phyloP scores from a whole-genome alignment of 164 flowering plant species.

The Paratinospora sagittata region DNA sequence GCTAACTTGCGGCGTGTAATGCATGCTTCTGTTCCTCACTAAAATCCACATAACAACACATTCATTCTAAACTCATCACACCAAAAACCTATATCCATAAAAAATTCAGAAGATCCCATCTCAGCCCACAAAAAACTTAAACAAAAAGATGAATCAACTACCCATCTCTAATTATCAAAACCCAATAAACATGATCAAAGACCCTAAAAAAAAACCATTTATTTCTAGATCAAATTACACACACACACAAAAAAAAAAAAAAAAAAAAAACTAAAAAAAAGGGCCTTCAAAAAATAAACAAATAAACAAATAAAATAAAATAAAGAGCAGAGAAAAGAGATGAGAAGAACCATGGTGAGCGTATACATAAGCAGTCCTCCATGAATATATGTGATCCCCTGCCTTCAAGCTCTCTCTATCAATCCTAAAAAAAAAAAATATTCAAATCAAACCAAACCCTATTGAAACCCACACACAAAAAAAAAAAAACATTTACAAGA shows the following conservation, averaged over 20 bases:
- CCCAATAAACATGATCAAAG: not conserved
- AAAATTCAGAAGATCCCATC: too few relatives aligned
- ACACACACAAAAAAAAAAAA: too few relatives aligned
- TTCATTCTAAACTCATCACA: too few relatives aligned
- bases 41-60: too few relatives aligned
- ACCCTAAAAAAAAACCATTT: not conserved
- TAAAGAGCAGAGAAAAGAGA: not conserved
- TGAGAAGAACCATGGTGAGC: slow-evolving; percentile 69
- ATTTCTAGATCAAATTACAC: not conserved
- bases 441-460: not conserved
- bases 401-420: slow-evolving; percentile 44
- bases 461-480: not conserved
- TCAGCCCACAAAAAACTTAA: too few relatives aligned
- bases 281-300: not conserved
- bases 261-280: too few relatives aligned
- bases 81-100: too few relatives aligned
- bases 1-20: too few relatives aligned
- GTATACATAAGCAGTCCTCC: slow-evolving; percentile 73
- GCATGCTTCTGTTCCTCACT: too few relatives aligned
- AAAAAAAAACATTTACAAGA: not conserved
- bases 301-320: not conserved
- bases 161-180: not conserved
- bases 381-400: slow-evolving; percentile 91
- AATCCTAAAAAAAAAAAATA: slow-evolving; percentile 53
- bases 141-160: not conserved